Evolutionary conservation across 257 asterid genomes (phyloP).

Genomic region (Verbena officinalis): DNA sequence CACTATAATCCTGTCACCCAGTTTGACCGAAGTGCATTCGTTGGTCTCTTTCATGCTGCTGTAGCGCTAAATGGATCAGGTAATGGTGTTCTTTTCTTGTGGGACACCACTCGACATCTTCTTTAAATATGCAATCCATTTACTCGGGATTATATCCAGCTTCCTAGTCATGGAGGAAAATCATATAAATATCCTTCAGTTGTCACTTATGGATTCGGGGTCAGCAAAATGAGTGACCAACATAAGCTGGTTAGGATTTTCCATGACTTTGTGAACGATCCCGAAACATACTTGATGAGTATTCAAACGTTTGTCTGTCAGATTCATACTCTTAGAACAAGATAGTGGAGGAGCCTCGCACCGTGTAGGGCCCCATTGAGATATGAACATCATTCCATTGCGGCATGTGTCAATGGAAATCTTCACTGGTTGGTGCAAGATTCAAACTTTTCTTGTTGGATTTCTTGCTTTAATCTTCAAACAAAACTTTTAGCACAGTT

Average conservation of each 20-base stretch:
- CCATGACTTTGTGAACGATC: background rate
- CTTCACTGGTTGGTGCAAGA: too few relatives aligned
- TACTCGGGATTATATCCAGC: constrained; percentile 32
- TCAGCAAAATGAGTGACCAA: constrained; percentile 25
- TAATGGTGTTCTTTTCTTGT: constrained; percentile 29
- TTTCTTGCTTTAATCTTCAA: constrained; percentile 45
- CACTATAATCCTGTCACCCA: constrained; percentile 9
- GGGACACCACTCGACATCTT: background rate
- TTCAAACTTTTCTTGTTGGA: background rate
- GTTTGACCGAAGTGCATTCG: background rate
- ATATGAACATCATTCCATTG: constrained; percentile 4
- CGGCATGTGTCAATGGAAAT: background rate
- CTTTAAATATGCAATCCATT: constrained; percentile 46
- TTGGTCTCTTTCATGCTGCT: too few relatives aligned
- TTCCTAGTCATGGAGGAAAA: constrained; percentile 25
- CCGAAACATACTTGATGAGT: background rate
- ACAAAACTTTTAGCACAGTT: constrained; percentile 23
- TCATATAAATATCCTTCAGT: background rate
- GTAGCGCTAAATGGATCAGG: constrained; percentile 15
- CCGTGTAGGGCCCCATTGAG: background rate
- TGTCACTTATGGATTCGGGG: constrained; percentile 47
- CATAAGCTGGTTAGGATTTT: constrained; percentile 38
- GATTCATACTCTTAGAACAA: constrained; percentile 50
- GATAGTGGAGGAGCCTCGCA: constrained; percentile 35
- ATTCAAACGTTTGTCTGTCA: constrained; percentile 25